Percentiles rank a stretch among this genome's conserved stretches.
These are phyloP conservation scores for Cercis canadensis DNA, from an alignment of 306 rosid species.

Conservation along the genomic window DNA sequence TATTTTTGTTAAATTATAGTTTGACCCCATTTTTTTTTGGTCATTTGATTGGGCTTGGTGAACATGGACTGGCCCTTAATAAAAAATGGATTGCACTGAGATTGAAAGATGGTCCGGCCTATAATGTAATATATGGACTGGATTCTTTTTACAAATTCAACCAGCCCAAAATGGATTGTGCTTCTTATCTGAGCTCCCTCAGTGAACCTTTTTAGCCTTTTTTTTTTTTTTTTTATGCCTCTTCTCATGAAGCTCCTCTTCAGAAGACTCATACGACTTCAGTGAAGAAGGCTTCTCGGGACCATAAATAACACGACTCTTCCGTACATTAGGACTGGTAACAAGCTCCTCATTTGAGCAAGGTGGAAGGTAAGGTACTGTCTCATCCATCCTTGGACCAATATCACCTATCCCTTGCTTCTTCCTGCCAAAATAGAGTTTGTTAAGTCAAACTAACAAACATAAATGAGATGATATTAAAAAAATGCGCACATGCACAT, in stretches of 20 bases:
- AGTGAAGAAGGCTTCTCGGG: conserved; percentile 58
- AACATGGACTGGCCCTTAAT: too few species aligned
- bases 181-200: conserved; percentile 57
- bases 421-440: conserved; percentile 55
- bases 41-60: too few species aligned
- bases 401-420: conserved; percentile 94
- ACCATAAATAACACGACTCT: conserved; percentile 49
- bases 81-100: too few species aligned
- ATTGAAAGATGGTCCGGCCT: too few species aligned
- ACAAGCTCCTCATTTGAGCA: conserved; percentile 42
- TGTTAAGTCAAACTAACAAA: conserved; percentile 15
- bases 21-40: too few species aligned
- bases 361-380: conserved; percentile 83
- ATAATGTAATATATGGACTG: too few species aligned
- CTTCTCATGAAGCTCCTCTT: conserved; percentile 55
- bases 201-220: conserved; percentile 50
- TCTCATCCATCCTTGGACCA: conserved; percentile 98
- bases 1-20: too few species aligned
- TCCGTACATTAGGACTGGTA: conserved; percentile 40
- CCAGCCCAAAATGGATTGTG: too few species aligned
- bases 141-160: too few species aligned
- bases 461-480: background rate
- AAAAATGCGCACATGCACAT: conserved; percentile 19
- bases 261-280: too few species aligned
- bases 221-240: too few species aligned